Evolutionary conservation across 768 basidiomycete species (phyloP), one percentile per base, ranked within the genome.

Genomic region (Xerocomus brunneocitrinus): DNA sequence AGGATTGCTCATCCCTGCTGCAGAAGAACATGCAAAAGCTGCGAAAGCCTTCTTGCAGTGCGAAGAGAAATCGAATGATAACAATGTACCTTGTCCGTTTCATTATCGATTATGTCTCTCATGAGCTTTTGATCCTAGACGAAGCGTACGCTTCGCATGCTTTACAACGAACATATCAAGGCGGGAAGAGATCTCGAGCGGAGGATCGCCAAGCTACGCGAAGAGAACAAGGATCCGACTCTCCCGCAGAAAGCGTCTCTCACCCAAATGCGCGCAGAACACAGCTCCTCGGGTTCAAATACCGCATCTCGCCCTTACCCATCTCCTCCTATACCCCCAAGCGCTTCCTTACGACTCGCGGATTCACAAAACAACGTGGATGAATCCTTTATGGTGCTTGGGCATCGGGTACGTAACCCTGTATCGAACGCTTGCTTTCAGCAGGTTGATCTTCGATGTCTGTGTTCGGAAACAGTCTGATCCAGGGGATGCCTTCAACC

Each of bases 321-420:
- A 1, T 76, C 74, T 3, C 74, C 79, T 16, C 79, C 80, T 30
- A 74, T 79, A 4, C 76, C 77, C 9, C 73, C 76, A 16, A 71
- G 65, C 24, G 47, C 72, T 10, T 63, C 69, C 22, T 43, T 64
- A 54, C 57, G 65, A 52, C 38, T 66, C 75, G 68, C 73, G 51
- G 77, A 87, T 56, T 79, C 80, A 28, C 74, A 78, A 64, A 80
- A 81, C 55, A 80, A 84, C 2, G 87, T 88, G 1, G 91, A 91
- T 44, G 91, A 92, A 64, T 92, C 91, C 0, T 93, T 92, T 62
- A 91, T 93, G 90, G 76, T 93, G 2, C 74, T 92, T 3, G 89
- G 88, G 16, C 89, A 91, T 66, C 79, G 83, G 60, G 87, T 89
- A 62, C 61, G 74, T 54, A 16, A 51, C 24, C 6, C 45, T 31